A percentile compares a stretch with the other conserved stretches of the same genome.
phyloP scores from a whole-genome alignment of 2,329 filamentous ascomycete species.

The Diaporthe citri region DNA sequence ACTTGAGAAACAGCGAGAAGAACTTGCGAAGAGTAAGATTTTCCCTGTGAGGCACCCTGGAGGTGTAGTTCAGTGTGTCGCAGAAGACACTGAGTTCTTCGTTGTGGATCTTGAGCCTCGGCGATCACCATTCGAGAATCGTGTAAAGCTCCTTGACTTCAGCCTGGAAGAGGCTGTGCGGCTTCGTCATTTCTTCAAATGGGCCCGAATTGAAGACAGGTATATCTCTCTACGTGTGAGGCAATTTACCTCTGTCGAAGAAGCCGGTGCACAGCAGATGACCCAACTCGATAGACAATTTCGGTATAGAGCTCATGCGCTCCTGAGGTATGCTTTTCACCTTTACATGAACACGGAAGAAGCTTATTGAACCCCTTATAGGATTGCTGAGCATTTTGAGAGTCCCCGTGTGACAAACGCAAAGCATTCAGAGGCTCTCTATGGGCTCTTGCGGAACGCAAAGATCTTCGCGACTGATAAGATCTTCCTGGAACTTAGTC shows the following conservation, averaged over 20 bases:
- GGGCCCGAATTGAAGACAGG: constrained; percentile 48
- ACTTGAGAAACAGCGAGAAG: not conserved
- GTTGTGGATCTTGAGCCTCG: constrained; percentile 51
- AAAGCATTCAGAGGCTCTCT: constrained; percentile 41
- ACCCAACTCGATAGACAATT: constrained; percentile 46
- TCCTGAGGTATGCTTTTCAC: constrained; percentile 48
- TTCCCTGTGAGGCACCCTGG: constrained; percentile 45
- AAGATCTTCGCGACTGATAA: constrained; percentile 48
- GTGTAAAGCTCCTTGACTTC: constrained; percentile 53
- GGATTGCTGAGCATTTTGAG: constrained; percentile 47
- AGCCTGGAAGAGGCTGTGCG: constrained; percentile 48
- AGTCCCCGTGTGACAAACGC: constrained; percentile 43
- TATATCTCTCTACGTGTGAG: constrained; percentile 51
- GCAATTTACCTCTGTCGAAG: constrained; percentile 49
- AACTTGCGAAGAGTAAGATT: constrained; percentile 38
- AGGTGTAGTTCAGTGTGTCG: constrained; percentile 38
- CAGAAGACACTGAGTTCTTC: constrained; percentile 46
- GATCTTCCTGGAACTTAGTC: constrained; percentile 46
- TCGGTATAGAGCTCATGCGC: constrained; percentile 46
- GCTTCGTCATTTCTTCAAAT: constrained; percentile 50
- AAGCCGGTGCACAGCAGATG: constrained; percentile 40
- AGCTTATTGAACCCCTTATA: constrained; percentile 12
- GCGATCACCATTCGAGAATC: constrained; percentile 44
- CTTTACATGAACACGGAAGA: not conserved
- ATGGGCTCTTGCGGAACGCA: constrained; percentile 43